A percentile compares a stretch with the other conserved stretches of the same genome.
phyloP scores from a whole-genome alignment of 768 basidiomycete species.

The Hericium alpestre region DNA sequence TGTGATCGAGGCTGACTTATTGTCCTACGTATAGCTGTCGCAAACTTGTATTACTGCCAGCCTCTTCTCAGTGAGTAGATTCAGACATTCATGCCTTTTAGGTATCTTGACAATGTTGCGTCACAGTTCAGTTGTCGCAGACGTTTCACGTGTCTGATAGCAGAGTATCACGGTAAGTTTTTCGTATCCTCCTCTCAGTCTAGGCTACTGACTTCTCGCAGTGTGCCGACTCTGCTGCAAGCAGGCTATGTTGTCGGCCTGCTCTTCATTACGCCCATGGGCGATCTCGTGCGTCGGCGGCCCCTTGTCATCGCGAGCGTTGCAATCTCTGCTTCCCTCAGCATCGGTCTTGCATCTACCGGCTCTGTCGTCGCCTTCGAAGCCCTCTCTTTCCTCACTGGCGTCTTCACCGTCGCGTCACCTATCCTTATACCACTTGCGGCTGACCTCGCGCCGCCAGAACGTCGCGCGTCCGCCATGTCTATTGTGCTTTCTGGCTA shows the following conservation, averaged over 20 bases:
- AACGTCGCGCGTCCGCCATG: constrained; percentile 65
- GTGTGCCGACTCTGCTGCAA: constrained; percentile 57
- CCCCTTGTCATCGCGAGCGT: constrained; percentile 52
- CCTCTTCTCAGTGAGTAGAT: constrained; percentile 22
- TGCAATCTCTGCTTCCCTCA: constrained; percentile 37
- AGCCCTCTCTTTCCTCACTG: constrained; percentile 58
- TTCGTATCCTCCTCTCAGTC: not conserved
- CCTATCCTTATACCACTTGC: constrained; percentile 69
- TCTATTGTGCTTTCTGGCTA: constrained; percentile 59
- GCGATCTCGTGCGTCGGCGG: constrained; percentile 72
- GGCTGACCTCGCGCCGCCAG: constrained; percentile 72
- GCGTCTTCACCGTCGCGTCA: constrained; percentile 59
- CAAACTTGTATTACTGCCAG: constrained; percentile 74
- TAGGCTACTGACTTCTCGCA: constrained; percentile 12
- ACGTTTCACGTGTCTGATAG: constrained; percentile 23
- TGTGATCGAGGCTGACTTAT: not conserved
- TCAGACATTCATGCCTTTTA: not conserved
- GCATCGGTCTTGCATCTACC: constrained; percentile 64
- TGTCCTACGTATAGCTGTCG: not conserved
- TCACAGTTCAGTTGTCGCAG: constrained; percentile 27
- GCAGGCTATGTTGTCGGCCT: constrained; percentile 47
- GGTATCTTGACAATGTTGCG: not conserved
- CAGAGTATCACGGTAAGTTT: constrained; percentile 3
- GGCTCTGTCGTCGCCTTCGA: constrained; percentile 50
- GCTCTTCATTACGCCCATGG: constrained; percentile 68